Percentiles rank a stretch among this genome's conserved stretches.
phyloP scores from a whole-genome alignment of 176 grass and related monocot genomes.

The Aegilops sharonensis region DNA sequence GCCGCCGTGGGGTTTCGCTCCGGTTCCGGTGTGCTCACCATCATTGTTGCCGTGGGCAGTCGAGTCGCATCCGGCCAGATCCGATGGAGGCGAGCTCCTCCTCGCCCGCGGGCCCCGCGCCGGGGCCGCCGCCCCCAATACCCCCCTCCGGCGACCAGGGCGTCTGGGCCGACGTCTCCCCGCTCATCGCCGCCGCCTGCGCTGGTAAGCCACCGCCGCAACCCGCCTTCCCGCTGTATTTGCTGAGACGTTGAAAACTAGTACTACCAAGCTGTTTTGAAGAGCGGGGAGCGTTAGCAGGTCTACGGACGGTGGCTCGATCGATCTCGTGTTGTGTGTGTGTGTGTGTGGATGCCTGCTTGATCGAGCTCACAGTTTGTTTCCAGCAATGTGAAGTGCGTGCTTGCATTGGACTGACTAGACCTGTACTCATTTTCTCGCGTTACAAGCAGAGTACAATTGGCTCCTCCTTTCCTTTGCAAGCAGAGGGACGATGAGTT shows the following conservation, averaged over 20 bases:
- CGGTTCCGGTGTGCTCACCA: background rate
- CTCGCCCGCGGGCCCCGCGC: conserved; percentile 9
- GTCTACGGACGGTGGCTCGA: background rate
- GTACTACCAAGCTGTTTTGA: background rate
- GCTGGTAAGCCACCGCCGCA: conserved; percentile 44
- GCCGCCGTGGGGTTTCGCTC: background rate
- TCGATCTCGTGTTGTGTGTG: background rate
- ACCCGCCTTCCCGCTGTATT: background rate
- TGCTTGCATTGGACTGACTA: background rate
- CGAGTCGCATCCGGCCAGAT: background rate
- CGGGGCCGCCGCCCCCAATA: conserved; percentile 42
- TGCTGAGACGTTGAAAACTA: background rate
- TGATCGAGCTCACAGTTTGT: background rate
- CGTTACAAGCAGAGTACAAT: too few relatives aligned
- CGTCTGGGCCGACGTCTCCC: conserved; percentile 71
- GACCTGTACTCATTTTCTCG: background rate
- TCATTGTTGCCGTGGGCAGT: background rate
- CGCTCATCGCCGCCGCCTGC: conserved; percentile 71
- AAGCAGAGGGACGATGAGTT: background rate
- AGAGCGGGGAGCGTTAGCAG: background rate
- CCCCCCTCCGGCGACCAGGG: conserved; percentile 38
- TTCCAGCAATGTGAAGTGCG: background rate
- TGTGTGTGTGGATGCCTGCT: background rate
- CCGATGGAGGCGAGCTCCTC: conserved; percentile 39
- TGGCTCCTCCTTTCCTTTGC: background rate